Evolutionary conservation across 1,139 yeast genomes (phyloP), one percentile per base, ranked within the genome.

Genomic region (Protomyces pachydermus): DNA sequence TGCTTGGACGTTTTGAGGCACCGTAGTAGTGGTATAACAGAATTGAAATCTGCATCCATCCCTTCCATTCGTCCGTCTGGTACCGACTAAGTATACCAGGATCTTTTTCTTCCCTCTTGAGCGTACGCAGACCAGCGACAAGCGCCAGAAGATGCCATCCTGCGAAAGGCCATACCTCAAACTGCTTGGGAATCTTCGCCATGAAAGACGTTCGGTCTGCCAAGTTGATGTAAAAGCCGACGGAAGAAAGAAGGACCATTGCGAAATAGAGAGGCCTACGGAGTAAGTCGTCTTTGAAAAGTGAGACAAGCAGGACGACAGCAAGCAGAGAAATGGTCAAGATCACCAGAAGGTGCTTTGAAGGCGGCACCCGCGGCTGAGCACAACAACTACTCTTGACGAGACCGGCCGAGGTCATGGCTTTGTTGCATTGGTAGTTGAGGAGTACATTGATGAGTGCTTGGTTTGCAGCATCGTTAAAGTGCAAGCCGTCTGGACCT

Each of bases 11-110:
- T 60, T 66, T 68, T 8, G 72, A 70, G 28, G 68, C 72, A 1
- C 72, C 72, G 12, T 71, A 69, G 60, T 70, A 70, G 56, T 70
- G 72, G 64, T 70, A 70, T 39, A 70, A 68, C 52, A 70, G 64
- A 62, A 70, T 68, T 46, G 68, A 65, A 51, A 70, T 60, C 65
- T 70, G 72, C 72, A 70, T 70, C 72, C 72, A 70, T 6, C 72
- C 72, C 56, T 70, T 70, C 72, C 72, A 70, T 55, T 70, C 72
- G 46, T 70, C 70, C 5, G 70, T 68, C 67, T 69, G 70, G 54
- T 69, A 67, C 37, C 72, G 65, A 48, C 69, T 70, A 61, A 70
- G 68, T 56, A 70, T 69, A 8, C 70, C 69, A 45, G 61, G 67
- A 46, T 69, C 67, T 37, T 66, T 61, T 25, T 57, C 64, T 1